Conservation (phyloP, 306 rosid genomes). For the Inga oerstediana region DNA sequence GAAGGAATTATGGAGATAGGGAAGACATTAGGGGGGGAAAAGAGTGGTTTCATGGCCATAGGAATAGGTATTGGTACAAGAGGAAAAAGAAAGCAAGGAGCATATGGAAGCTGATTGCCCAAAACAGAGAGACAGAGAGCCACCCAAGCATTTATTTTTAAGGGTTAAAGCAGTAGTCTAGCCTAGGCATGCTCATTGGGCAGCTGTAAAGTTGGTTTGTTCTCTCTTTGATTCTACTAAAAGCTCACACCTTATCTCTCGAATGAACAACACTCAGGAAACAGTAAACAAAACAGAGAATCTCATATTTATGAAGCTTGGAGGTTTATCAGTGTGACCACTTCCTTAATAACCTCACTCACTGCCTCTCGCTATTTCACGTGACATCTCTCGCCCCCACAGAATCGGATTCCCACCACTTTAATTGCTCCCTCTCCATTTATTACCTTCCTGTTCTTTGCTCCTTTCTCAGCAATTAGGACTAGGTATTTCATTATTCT, state of each 20-base stretch:
- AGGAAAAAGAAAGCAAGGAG: not conserved
- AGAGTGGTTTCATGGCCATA: not conserved
- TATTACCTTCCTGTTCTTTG: not conserved
- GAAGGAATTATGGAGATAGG: not conserved
- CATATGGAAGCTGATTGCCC: not conserved
- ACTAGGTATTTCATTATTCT: not conserved
- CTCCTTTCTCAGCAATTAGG: not conserved
- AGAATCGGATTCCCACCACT: conserved; percentile 37
- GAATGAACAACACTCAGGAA: conserved; percentile 26
- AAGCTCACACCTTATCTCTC: not conserved
- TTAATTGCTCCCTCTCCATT: conserved; percentile 36
- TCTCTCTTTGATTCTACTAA: not conserved
- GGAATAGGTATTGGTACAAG: not conserved
- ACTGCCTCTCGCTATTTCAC: conserved; percentile 35
- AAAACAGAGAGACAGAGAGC: not conserved
- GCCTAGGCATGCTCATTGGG: not conserved
- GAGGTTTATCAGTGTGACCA: conserved; percentile 38
- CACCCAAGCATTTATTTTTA: not conserved
- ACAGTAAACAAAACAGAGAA: not conserved
- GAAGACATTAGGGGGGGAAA: not conserved
- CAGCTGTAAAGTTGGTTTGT: not conserved
- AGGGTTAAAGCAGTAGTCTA: not conserved
- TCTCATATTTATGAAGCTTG: conserved; percentile 36
- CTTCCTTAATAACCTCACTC: conserved; percentile 21
- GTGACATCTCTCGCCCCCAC: conserved; percentile 33